Evolutionary conservation across 1,139 yeast genomes (phyloP), one percentile per base, ranked within the genome.

Genomic region (Kodamaea suecica): DNA sequence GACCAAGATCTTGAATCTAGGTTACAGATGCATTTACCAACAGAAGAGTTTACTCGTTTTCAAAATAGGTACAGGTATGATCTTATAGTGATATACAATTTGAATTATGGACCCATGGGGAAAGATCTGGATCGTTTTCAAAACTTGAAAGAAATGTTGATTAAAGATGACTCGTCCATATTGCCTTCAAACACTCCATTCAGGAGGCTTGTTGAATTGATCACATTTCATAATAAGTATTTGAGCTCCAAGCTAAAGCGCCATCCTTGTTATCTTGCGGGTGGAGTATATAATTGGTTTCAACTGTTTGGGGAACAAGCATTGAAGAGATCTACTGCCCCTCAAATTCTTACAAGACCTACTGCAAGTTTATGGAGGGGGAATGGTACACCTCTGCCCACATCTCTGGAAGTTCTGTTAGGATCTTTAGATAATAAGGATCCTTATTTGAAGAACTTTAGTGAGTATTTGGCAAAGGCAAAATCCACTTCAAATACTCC

Each of bases 1-100:
- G 90, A 82, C 47, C 63, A 59, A 34, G 86, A 80, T 36, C 55
- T 87, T 19, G 84, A 81, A 46, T 73, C 69, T 24, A 60, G 75
- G 23, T 63, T 90, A 17, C 61, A 75, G 26, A 56, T 77, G 23
- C 66, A 70, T 5, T 61, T 84, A 5, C 78, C 86, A 1, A 65
- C 66, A 7, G 57, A 59, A 3, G 88, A 84, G 49, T 72, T 70
- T 39, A 50, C 50, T 2, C 47, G 67, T 27, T 84, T 86, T 47
- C 60, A 64, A 25, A 57, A 63, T 7, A 64, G 95, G 45, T 60
- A 68, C 41, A 56, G 63, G 27, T 86, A 71, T 52, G 84, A 80
- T 34, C 61, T 75, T 30, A 63, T 88, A 3, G 80, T 86, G 3
- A 53, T 80, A 9, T 86, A 84, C 53, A 83, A 85, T 36, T 53